Evolutionary conservation across 2,329 filamentous ascomycete species (phyloP), one percentile per base, ranked within the genome.

Genomic region (Volutella citrinella): DNA sequence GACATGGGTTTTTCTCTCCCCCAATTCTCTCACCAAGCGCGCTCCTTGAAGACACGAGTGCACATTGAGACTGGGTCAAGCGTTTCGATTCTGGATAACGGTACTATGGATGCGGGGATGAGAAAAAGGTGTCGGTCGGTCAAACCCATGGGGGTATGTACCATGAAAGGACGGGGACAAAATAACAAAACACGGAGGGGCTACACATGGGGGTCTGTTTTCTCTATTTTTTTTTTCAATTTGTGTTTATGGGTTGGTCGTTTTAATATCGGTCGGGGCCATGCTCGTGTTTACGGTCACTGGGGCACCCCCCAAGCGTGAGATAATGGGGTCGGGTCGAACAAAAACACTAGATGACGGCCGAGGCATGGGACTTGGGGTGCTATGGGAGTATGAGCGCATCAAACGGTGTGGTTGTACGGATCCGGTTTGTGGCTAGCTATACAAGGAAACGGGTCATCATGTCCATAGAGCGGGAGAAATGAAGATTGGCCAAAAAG

Each of bases 41-140:
- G n/a, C n/a, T n/a, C n/a, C 30, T 32, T 19, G 19, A 34, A 35
- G 31, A 42, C 29, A 36, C 20, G 30, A 22, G 35, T 38, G 30
- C 36, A 31, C 24, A 36, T 26, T n/a, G n/a, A n/a, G n/a, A n/a
- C n/a, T n/a, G n/a, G n/a, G 30, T 33, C 34, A 28, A 32, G 32
- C 35, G 33, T 34, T 27, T 33, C 27, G 24, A 34, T 40, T 45
- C 27, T 45, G 36, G 32, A 30, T 32, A 42, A n/a, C n/a, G n/a
- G n/a, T n/a, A n/a, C 30, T 21, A 20, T 28, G 30, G n/a, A 25
- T 24, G 20, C 27, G 13, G 23, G 39, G 23, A 33, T 19, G n/a
- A n/a, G n/a, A n/a, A n/a, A n/a, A n/a, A n/a, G n/a, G n/a, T n/a
- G n/a, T n/a, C n/a, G n/a, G n/a, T n/a, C n/a, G n/a, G n/a, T n/a